Conservation (phyloP, 345 rosid genomes). For the Populus deltoides region DNA sequence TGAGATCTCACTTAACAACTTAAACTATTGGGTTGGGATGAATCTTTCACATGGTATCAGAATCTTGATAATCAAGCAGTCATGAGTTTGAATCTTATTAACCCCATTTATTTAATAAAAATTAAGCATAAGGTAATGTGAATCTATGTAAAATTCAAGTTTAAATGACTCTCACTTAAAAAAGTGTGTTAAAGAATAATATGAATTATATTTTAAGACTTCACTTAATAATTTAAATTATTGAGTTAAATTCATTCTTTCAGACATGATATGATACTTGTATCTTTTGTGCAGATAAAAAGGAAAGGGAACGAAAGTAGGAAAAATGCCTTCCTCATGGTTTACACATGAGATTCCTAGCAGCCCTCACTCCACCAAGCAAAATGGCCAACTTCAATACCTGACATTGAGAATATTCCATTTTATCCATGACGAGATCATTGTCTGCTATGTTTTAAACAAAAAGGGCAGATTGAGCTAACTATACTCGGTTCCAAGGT, state of each 20-base stretch:
- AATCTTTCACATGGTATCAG: too few species aligned
- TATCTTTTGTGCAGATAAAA: not conserved
- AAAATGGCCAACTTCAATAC: conserved; percentile 28
- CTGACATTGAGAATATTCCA: conserved; percentile 27
- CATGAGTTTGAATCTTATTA: too few species aligned
- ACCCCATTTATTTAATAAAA: too few species aligned
- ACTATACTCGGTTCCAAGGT: not conserved
- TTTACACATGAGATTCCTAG: conserved; percentile 28
- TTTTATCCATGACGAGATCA: conserved; percentile 3
- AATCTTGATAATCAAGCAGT: rapidly evolving
- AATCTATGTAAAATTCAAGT: rapidly evolving
- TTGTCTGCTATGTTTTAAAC: not conserved
- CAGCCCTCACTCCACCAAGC: conserved; percentile 28
- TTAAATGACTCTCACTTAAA: rapidly evolving
- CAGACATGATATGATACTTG: too few species aligned
- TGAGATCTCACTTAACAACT: too few species aligned
- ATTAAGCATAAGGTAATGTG: rapidly evolving
- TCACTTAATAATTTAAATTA: too few species aligned
- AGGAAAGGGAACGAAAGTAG: conserved; percentile 1
- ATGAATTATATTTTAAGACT: too few species aligned
- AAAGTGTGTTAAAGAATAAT: too few species aligned
- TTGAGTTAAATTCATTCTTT: too few species aligned
- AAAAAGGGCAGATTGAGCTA: not conserved
- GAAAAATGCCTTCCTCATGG: conserved; percentile 23
- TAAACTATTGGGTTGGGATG: too few species aligned